These are phyloP conservation scores for Spinacia oleracea DNA, from an alignment of 179 eudicot species.

Conservation along the genomic window DNA sequence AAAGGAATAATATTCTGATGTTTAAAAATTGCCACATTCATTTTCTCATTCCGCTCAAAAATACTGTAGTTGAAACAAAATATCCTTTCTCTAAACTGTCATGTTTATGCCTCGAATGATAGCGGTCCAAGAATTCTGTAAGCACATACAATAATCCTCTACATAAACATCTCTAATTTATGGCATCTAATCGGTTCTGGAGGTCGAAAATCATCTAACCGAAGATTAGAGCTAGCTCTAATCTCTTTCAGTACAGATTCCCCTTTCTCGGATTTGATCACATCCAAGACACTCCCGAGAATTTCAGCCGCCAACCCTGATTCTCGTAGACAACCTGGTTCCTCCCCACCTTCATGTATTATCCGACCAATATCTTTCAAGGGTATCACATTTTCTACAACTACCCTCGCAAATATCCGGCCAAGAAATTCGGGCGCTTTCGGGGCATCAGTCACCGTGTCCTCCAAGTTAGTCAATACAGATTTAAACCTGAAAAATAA, in stretches of 20 bases:
- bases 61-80: conserved; percentile 23
- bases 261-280: conserved; percentile 60
- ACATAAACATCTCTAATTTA: conserved; percentile 66
- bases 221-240: conserved; percentile 43
- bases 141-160: conserved; percentile 28
- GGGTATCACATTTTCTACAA: conserved; percentile 58
- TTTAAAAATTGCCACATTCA: conserved; percentile 24
- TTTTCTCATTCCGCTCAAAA: conserved; percentile 20
- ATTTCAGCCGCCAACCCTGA: conserved; percentile 79
- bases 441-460: conserved; percentile 86
- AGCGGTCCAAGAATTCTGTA: conserved; percentile 25
- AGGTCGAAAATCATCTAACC: conserved; percentile 63
- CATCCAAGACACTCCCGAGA: conserved; percentile 69
- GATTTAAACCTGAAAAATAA: conserved; percentile 59
- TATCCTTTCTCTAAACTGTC: conserved; percentile 12
- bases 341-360: conserved; percentile 75
- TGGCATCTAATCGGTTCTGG: conserved; percentile 43
- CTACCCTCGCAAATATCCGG: conserved; percentile 55
- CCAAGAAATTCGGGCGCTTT: conserved; percentile 87
- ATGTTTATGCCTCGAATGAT: conserved; percentile 22
- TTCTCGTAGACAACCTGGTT: conserved; percentile 67
- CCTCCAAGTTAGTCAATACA: conserved; percentile 70
- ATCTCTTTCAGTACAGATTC: conserved; percentile 57
- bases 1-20: conserved; percentile 16
- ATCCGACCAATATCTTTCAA: conserved; percentile 61